Conservation (phyloP, 2,329 filamentous ascomycete genomes). For the Fusarium sp. region DNA sequence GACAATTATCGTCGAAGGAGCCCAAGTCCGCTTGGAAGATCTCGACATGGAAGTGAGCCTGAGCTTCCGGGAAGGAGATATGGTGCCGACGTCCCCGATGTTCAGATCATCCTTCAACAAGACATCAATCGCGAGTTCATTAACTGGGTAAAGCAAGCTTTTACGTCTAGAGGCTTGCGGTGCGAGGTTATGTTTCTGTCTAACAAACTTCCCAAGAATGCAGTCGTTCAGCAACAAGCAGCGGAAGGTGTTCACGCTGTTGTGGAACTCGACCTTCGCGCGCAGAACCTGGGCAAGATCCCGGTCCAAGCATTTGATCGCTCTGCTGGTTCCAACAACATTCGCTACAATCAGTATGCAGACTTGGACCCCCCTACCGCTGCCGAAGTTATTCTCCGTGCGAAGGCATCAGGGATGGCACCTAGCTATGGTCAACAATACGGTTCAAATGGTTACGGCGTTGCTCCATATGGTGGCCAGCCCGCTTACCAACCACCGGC, state of each 20-base stretch:
- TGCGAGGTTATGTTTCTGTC: constrained; percentile 84
- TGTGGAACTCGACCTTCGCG: constrained; percentile 76
- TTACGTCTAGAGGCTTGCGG: constrained; percentile 76
- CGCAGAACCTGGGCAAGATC: constrained; percentile 78
- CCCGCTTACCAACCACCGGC: constrained; percentile 45
- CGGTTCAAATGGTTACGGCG: constrained; percentile 42
- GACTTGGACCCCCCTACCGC: constrained; percentile 82
- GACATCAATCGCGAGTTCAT: constrained; percentile 84
- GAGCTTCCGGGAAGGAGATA: constrained; percentile 76
- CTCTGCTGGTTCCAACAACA: constrained; percentile 75
- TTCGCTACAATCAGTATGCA: constrained; percentile 88
- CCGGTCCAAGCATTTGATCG: constrained; percentile 88
- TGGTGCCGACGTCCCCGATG: constrained; percentile 83
- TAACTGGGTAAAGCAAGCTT: constrained; percentile 81
- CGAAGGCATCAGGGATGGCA: constrained; percentile 61
- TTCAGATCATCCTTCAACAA: constrained; percentile 86
- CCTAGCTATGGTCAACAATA: constrained; percentile 49
- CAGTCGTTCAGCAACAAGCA: constrained; percentile 86
- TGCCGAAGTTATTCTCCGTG: constrained; percentile 81
- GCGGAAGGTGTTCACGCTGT: constrained; percentile 90
- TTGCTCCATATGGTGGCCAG: constrained; percentile 50
- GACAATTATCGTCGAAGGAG: constrained; percentile 74
- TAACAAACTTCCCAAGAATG: constrained; percentile 78
- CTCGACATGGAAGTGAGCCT: constrained; percentile 65
- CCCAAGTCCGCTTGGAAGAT: constrained; percentile 69